Evolutionary conservation across 192 early-diverging fungal species (phyloP), one percentile per base, ranked within the genome.

Genomic region (Chytriomyces hyalinus): DNA sequence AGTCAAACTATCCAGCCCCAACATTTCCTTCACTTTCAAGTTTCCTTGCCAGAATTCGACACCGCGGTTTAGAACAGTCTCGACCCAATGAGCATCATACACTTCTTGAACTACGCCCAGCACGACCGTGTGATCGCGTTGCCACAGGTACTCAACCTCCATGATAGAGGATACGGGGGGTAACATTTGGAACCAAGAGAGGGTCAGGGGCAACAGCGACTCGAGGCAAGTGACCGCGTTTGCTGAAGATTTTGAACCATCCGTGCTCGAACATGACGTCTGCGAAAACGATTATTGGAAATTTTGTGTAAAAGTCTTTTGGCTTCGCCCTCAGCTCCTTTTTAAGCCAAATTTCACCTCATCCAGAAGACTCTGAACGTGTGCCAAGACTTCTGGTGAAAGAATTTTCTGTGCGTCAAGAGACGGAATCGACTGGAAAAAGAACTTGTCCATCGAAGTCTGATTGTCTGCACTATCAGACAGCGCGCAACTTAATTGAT

Each of bases 101-200:
- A 13, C 22, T 53, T 49, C 68, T 24, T 53, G 22, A 6, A 53
- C 49, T 8, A 17, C 17, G 13, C 49, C 68, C 4, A 70, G 10
- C 49, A 53, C 50, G 24, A n/a, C 36, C 22, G 10, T 51, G 26
- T 47, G 68, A 10, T 67, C 65, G 8, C 22, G 8, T 67, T 67
- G 65, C 46, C 49, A 70, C n/a, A 47, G 51, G 26, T 70, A 70
- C 26, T 70, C 49, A 49, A 70, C 24, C 47, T 70, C 50, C 49
- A 70, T 70, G 10, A 20, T 4, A 2, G n/a, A 13, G 10, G 68
- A 70, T 7, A 70, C 17, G 11, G 15, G 47, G 4, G 68, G 68
- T 20, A 70, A 44, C 9, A 57, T 48, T 53, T 70, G 22, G 68
- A 70, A 70, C 68, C 68, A 70, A 11, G 10, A 15, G 49, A 70